Evolutionary conservation across 2,329 filamentous ascomycete species (phyloP), one percentile per base, ranked within the genome.

Genomic region (Xylariaceae sp.): DNA sequence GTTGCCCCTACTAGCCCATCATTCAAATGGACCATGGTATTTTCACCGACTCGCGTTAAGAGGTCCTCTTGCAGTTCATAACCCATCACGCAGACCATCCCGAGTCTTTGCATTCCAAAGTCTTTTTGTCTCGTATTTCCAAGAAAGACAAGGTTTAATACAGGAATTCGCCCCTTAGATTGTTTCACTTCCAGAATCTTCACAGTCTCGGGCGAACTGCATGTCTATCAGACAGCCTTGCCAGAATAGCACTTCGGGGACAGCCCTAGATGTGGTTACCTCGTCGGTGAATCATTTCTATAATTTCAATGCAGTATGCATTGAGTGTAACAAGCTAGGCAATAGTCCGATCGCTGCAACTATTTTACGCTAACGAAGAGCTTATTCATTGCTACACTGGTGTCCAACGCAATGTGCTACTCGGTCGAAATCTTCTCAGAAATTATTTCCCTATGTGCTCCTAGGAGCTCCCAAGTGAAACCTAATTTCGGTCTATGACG

Each of bases 211-310:
- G 3, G 62, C 61, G 32, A 73, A 72, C 55, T 61, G 55, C 20
- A 59, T 69, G n/a, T 47, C 51, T 7, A 61, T 71, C 20, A 56
- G 66, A 2, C 50, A 57, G 2, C 23, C 69, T 1, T 59, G 62
- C 18, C 44, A 58, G n/a, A 61, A 61, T 5, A 48, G 58, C 7
- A 46, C 52, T 1, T 54, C 66, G 41, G 73, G 72, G 4, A 60
- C 55, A n/a, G 68, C 57, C 14, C 55, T 75, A n/a, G 70, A 75
- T 29, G 46, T 70, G 12, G 52, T 66, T 2, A 64, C 66, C 1
- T 65, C 71, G 12, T 55, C 68, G 32, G 69, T 75, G 51, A 75
- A 75, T 58, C 73, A 76, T 61, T 70, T 66, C 0, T 76, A 74
- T 51, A 63, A 69, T 1, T 71, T 72, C 9, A 76, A 76, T 40